Base-by-base conservation (phyloP, 2,329 filamentous ascomycete species). In the Periconia sp. region DNA sequence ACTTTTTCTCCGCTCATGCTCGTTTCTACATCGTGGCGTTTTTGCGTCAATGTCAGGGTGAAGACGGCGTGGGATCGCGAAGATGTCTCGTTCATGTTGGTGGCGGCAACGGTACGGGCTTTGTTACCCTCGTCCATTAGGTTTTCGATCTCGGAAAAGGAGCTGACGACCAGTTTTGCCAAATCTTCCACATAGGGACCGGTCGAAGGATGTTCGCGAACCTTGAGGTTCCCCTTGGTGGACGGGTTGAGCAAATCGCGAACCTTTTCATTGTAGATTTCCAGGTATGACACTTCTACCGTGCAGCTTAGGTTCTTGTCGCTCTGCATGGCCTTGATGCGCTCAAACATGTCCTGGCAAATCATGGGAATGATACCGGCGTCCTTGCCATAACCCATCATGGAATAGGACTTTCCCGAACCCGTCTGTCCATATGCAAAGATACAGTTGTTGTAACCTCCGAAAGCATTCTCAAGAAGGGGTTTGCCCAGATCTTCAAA, bases 61-160 rank as follows among this genome's bases (percentile, higher is more conserved):
- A 99, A 99, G 48, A 99, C 95, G 41, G 94, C 94, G 75, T 99
- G 94, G 72, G 93, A 97, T 80, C 94, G 88, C 83, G 92, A 96
- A 55, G 92, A 97, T 0, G 95, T 99, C 76, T 97, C 94, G 81
- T 99, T 99, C 94, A 99, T 99, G 82, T 97, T 99, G 40, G 94
- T 99, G 8, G 94, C 94, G 2, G 94, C 94, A 40, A 99, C 94
- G 0, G 94, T 99, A 80, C 94, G 85, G 33, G 94, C 94, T 77
- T 99, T 99, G 81, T 99, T 99, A 68, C 94, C 94, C 76, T 97
- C 93, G 71, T 99, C 94, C 94, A 99, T 99, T 66, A 99, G 79
- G 70, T 97, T 88, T 69, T 99, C 94, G 62, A 99, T 97, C 72
- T 99, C 95, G 50, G 88, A 82, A 72, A 99, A 97, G 55, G 91